Base-by-base conservation (phyloP, 192 early-diverging fungal genomes). In the Coemansia sp. region DNA sequence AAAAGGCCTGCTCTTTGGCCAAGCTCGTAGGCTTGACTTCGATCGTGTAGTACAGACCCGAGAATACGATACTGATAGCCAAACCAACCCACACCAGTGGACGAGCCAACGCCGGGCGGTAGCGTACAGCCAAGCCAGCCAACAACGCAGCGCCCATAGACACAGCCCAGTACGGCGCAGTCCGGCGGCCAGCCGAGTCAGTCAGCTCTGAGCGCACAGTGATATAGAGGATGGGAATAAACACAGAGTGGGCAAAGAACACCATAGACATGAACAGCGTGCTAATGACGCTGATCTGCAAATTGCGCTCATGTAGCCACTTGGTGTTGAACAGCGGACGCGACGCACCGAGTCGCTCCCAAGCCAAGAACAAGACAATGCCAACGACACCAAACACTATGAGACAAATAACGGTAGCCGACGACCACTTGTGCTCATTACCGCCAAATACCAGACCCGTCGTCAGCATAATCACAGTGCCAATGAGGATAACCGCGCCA, bases 361-460 rank as follows among this genome's bases (percentile, higher is more conserved):
- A 83, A 33, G 64, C 20, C 1, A 84, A 47, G 66, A 84, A 84
- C 54, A 70, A 20, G 5, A 51, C 77, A 11, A 52, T 60, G 31
- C 65, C 54, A 24, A 84, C 74, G 41, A 41, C 47, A 29, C 82
- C 82, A 64, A 84, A 84, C 27, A 84, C 64, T 12, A 84, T 67
- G 65, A 84, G 71, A 52, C 82, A 84, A 46, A 84, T 42, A 12
- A 70, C 70, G 2, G 55, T 84, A 5, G 77, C 82, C n/a, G 82
- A 73, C 62, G 40, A 68, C 82, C 82, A 84, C 47, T 54, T 54
- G 43, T 79, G 73, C 77, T 84, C 82, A 66, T 84, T 84, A 65
- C 82, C 82, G 49, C 82, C 82, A 62, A 75, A 84, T 29, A 75
- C 75, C 62, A 73, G 42, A 15, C 77, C 82, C 34, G 61, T 69